phyloP scores from a whole-genome alignment of 2,329 filamentous ascomycete genomes.

The Neopestalotiopsis sp. region DNA sequence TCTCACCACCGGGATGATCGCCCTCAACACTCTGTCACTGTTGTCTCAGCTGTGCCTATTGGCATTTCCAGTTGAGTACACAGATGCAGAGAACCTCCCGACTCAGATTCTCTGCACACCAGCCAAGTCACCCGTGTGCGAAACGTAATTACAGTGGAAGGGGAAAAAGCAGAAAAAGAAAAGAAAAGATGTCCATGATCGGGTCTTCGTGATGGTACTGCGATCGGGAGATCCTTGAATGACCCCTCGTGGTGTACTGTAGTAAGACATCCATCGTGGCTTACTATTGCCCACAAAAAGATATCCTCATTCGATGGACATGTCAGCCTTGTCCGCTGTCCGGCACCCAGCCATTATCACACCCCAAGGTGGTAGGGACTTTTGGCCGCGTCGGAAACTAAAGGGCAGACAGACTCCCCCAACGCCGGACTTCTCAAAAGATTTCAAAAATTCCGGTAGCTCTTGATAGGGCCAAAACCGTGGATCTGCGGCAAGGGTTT shows the following conservation, averaged over 20 bases:
- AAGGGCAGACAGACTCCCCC: not conserved
- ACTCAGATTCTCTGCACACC: too few species aligned
- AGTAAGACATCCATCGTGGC: not conserved
- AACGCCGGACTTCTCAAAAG: not conserved
- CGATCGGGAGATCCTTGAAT: not conserved
- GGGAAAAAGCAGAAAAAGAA: too few species aligned
- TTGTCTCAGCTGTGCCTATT: too few species aligned
- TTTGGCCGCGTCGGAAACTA: not conserved
- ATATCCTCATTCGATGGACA: not conserved
- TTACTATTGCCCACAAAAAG: not conserved
- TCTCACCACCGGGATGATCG: too few species aligned
- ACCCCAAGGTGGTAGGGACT: not conserved
- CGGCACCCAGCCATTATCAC: not conserved
- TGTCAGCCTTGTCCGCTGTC: constrained; percentile 9
- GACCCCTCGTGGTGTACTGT: not conserved
- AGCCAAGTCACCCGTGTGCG: too few species aligned
- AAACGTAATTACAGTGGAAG: too few species aligned
- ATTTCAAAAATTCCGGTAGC: not conserved
- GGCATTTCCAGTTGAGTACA: too few species aligned
- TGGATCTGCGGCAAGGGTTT: constrained; percentile 12
- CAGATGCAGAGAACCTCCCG: too few species aligned
- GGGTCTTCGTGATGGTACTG: too few species aligned
- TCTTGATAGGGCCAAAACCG: constrained; percentile 6
- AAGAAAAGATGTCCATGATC: too few species aligned
- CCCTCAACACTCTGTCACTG: too few species aligned